Evolutionary conservation across 805 yeast species (phyloP).

Genomic region (Kodamaea neixiangensis): DNA sequence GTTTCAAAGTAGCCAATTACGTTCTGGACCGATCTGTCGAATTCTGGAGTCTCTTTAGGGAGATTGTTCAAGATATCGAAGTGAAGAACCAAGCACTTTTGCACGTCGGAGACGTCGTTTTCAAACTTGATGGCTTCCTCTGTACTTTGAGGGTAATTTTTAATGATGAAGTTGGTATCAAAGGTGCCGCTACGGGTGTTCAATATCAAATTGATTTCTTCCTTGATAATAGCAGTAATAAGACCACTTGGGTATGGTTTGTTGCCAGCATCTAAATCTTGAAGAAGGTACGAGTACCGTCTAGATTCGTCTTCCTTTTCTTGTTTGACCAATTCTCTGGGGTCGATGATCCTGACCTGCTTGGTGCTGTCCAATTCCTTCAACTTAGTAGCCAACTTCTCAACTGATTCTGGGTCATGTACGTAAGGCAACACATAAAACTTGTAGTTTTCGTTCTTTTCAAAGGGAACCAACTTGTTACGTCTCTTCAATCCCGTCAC

Average conservation of each 20-base stretch:
- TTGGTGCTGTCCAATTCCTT: conserved; percentile 13
- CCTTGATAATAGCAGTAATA: conserved; percentile 50
- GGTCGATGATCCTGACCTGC: conserved; percentile 49
- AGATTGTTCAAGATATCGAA: conserved; percentile 29
- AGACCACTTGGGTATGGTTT: conserved; percentile 46
- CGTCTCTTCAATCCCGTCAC: conserved; percentile 55
- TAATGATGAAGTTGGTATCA: conserved; percentile 50
- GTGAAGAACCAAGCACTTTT: conserved; percentile 39
- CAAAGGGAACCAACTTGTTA: conserved; percentile 41
- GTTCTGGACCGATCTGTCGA: conserved; percentile 38
- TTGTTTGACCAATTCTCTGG: conserved; percentile 46
- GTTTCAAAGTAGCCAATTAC: conserved; percentile 66
- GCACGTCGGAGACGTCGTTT: conserved; percentile 58
- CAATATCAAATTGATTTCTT: conserved; percentile 34
- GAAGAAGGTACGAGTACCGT: conserved; percentile 54
- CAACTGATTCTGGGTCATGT: conserved; percentile 19
- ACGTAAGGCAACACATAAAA: conserved; percentile 43
- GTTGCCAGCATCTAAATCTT: conserved; percentile 35
- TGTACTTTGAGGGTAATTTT: conserved; percentile 61
- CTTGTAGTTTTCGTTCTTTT: conserved; percentile 39
- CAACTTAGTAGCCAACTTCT: conserved; percentile 19
- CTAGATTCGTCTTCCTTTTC: conserved; percentile 47
- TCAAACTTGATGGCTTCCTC: conserved; percentile 74
- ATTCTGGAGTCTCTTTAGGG: conserved; percentile 19
- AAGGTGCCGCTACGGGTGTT: conserved; percentile 41